Base-by-base conservation (phyloP, 306 rosid genomes). In the Trichosanthes cucumerina region DNA sequence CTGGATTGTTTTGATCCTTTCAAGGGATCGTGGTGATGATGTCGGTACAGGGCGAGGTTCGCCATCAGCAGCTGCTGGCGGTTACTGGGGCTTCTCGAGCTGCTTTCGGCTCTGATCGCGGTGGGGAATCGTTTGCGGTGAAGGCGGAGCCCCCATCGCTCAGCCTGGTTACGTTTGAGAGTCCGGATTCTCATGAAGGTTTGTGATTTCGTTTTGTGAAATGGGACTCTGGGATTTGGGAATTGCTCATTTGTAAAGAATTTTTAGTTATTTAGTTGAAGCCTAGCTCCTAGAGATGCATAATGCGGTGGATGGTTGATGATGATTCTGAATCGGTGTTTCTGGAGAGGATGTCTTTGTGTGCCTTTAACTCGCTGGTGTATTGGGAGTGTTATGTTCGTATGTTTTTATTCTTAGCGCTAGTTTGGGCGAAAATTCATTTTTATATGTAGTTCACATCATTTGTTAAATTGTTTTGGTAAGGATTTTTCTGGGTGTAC, bases 11-110 rank as follows among this genome's bases (percentile, higher is more conserved):
- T 80, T 80, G 90, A 80, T 81, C 69, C 75, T 23, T 6, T 46
- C 7, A 41, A 16, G 79, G 71, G 68, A 70, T 28, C 56, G 43
- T 80, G 83, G 85, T 63, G 83, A 89, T 93, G 93, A 89, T 93
- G 80, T 84, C 98, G 41, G 96, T 89, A 39, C 89, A 88, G 66
- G 96, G 93, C 77, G 98, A 91, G 59, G 90, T 81, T 53, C 90
- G 83, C 46, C 86, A 65, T 56, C 82, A 80, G 71, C 93, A 84
- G 83, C 83, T 82, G 10, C 85, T 38, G 83, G 39, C 43, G 1
- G 80, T 46, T 34, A 52, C 65, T 31, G 79, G 56, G 8, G 84
- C 73, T 78, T 87, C 86, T 68, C 86, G 88, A 34, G 80, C 84
- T 71, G 65, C 75, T 18, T 79, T 83, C 31, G 82, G 60, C 8